Base-by-base conservation (phyloP, 352 stramenopile species). In the Pythium phragmiticola region DNA sequence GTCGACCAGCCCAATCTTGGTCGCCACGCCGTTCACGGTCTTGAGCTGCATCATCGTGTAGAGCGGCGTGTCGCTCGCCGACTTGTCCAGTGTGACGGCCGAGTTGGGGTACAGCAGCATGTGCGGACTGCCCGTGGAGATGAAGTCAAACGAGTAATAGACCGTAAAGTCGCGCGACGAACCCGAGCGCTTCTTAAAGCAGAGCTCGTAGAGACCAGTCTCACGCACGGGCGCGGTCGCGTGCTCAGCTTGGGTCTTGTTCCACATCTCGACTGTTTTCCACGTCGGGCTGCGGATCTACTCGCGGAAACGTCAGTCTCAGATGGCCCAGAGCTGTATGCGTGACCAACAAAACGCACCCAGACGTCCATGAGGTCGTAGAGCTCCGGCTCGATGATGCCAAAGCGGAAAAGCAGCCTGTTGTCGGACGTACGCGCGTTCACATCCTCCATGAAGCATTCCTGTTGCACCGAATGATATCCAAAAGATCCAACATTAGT, bases 141-240 rank as follows among this genome's bases (percentile, higher is more conserved):
- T 86, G 46, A 92, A 88, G 70, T 92, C 84, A 55, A 92, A 92
- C 34, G 81, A 85, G 69, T 94, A 90, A 65, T 88, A 90, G 51
- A 92, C 78, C 16, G 64, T 75, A 53, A 91, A 62, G 5, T 70
- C 76, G 46, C 69, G 71, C 36, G 78, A 91, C 47, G 80, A 69
- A 54, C 82, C 81, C 30, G 73, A 74, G 36, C 78, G 74, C 61
- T 90, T 90, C 23, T 58, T 68, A 65, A 92, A 92, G 72, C 85
- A 94, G 66, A 94, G 52, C 47, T 87, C 70, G 65, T 92, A 94
- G 30, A 94, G 70, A 7, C 85, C 85, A 28, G 77, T 90, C 65
- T 94, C 85, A 17, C 84, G 85, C 51, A 90, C 80, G 11, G 65
- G 66, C 7, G 73, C 62, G 2, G 78, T 75, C 33, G 74, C 64